Evolutionary conservation across 495 filamentous ascomycete species (phyloP), one percentile per base, ranked within the genome.

Genomic region (Pseudevernia furfuracea): DNA sequence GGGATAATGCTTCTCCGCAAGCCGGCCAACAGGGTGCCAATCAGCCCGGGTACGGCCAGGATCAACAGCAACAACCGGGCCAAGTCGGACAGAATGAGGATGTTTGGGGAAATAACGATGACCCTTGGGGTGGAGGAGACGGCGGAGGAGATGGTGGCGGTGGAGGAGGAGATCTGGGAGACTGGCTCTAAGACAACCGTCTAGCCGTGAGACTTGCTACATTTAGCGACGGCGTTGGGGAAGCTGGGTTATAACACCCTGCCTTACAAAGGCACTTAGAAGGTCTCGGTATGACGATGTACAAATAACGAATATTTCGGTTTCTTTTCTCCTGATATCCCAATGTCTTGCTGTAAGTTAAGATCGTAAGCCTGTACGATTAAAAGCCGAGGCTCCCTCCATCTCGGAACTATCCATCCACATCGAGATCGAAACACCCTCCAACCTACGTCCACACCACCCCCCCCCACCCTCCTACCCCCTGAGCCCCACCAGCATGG

Each of bases 51-150:
- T 59, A 53, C 15, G 61, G 61, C 28, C 28, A 52, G 25, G 37
- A 38, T 19, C 32, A 55, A 34, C 39, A 28, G 44, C 39, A 37
- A 14, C 48, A 46, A 39, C 34, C 41, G 10, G 66, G 48, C 19
- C 43, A 60, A 17, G 57, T 61, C 17, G 58, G 60, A 37, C 53
- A 52, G 44, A 32, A 61, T n/a, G 74, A 79, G 59, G 74, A 84
- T 32, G 67, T 72, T 15, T 77, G 74, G 74, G 72, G 71, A 19
- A 63, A 68, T 37, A 66, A 66, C 59, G 67, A 76, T n/a, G 76
- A 79, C 66, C 76, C 75, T 17, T 79, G 78, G 76, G 67, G 63
- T 32, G 60, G 56, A 15, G 74, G 56, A 25, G 68, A 49, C 10
- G 68, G 70, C 41, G 72, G 68, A 30, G 75, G 62, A 19, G 67